phyloP scores from a whole-genome alignment of 2,329 filamentous ascomycete species.

The Aphanocladium album region DNA sequence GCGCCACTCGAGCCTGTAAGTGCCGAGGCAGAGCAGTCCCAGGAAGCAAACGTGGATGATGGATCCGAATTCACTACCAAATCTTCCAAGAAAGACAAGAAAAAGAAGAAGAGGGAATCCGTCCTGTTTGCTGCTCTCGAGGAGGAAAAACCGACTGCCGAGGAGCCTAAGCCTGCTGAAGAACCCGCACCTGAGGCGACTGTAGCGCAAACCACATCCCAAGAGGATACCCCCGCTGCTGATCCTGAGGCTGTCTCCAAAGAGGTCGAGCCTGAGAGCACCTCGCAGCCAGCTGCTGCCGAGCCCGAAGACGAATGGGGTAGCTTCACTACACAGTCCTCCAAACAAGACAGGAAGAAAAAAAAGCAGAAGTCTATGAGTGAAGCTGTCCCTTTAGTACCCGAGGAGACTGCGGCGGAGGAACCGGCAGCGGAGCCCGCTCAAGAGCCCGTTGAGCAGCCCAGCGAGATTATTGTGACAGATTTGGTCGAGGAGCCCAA shows the following conservation, averaged over 20 bases:
- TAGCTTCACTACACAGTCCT: slow-evolving; percentile 24
- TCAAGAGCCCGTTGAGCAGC: background rate
- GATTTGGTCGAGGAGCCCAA: background rate
- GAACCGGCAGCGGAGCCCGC: slow-evolving; percentile 1
- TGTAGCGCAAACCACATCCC: too few relatives aligned
- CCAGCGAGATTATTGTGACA: background rate
- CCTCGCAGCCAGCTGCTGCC: slow-evolving; percentile 17
- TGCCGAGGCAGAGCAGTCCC: background rate
- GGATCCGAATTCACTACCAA: slow-evolving; percentile 6
- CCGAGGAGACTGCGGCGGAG: slow-evolving; percentile 16
- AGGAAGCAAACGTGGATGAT: background rate
- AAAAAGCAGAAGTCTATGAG: slow-evolving; percentile 17
- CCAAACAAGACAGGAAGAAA: slow-evolving; percentile 30
- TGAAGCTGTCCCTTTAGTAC: background rate
- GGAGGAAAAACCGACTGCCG: background rate
- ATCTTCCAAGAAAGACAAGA: slow-evolving; percentile 19
- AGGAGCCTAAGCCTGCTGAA: background rate
- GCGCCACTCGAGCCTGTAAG: background rate
- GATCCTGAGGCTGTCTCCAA: background rate
- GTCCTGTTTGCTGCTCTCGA: background rate
- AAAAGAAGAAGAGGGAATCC: slow-evolving; percentile 15
- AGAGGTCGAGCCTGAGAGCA: slow-evolving; percentile 17
- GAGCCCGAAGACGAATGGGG: slow-evolving; percentile 26
- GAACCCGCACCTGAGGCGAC: background rate
- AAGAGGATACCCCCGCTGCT: too few relatives aligned